These are phyloP conservation scores for Chrysochromulina tobinii DNA, from an alignment of 78 protist genomes.

Conservation along the genomic window DNA sequence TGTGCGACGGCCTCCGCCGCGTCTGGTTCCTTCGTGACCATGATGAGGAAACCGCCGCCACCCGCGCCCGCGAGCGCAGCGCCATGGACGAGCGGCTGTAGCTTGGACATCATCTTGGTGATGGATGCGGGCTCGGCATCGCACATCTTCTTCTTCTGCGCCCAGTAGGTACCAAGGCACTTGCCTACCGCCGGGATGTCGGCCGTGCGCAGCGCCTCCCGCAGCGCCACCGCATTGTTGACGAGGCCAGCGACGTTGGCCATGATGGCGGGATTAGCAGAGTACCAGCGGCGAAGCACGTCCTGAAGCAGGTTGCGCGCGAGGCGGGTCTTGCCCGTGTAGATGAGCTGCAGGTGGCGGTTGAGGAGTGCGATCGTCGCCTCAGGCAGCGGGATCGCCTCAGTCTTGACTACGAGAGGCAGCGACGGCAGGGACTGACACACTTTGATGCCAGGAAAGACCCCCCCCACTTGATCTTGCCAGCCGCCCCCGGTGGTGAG, in stretches of 20 bases:
- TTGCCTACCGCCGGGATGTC: conserved; percentile 55
- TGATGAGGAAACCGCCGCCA: conserved; percentile 75
- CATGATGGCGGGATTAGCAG: not conserved
- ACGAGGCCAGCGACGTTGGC: not conserved
- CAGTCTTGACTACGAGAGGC: not conserved
- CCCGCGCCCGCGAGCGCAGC: conserved; percentile 73
- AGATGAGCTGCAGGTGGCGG: conserved; percentile 49
- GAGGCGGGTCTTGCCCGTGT: conserved; percentile 70
- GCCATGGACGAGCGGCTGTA: conserved; percentile 45
- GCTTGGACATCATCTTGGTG: not conserved
- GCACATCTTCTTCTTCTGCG: conserved; percentile 48
- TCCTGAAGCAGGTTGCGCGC: conserved; percentile 68
- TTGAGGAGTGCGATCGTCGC: not conserved
- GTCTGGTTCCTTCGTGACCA: conserved; percentile 34
- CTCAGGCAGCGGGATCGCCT: not conserved
- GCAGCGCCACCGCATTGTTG: conserved; percentile 18
- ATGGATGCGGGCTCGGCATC: conserved; percentile 61
- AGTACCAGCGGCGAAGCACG: conserved; percentile 63
- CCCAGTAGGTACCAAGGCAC: conserved; percentile 54
- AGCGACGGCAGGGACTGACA: not conserved
- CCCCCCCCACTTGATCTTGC: conserved; percentile 80
- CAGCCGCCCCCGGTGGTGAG: conserved; percentile 81
- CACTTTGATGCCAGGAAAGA: conserved; percentile 57
- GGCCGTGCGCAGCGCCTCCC: conserved; percentile 16
- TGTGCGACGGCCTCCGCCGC: not conserved